Conservation (phyloP, 805 yeast genomes). For the Gaillardinia entomophila region DNA sequence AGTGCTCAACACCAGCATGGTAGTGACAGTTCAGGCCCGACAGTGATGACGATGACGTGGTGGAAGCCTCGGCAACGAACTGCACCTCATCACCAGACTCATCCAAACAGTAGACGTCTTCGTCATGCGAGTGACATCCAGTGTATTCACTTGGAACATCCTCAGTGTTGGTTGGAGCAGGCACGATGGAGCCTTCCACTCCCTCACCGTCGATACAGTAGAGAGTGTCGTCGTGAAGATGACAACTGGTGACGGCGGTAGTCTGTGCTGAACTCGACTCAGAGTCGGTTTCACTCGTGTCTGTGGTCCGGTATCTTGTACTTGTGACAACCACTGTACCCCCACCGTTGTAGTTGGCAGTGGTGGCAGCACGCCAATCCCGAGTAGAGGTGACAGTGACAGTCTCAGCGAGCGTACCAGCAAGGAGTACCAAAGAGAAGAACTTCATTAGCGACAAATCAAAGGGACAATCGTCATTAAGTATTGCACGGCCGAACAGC, state of each 20-base stretch:
- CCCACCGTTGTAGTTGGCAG: neutral
- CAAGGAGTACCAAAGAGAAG: neutral
- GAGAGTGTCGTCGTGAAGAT: constrained; percentile 12
- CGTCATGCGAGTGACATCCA: constrained; percentile 15
- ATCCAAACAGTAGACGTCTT: constrained; percentile 10
- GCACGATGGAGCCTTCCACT: constrained; percentile 14
- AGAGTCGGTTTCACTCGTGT: constrained; percentile 1
- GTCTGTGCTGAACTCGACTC: constrained; percentile 2
- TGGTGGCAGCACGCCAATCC: constrained; percentile 1
- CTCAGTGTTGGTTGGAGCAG: constrained; percentile 9
- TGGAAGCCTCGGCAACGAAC: constrained; percentile 10
- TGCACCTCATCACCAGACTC: constrained; percentile 10
- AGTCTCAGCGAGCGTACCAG: constrained; percentile 1
- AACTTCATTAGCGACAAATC: neutral
- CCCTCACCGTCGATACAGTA: constrained; percentile 16
- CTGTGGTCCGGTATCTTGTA: neutral
- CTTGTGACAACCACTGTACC: neutral
- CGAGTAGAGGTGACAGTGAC: constrained; percentile 5
- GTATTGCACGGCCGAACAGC: too few relatives aligned
- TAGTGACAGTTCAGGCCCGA: constrained; percentile 19
- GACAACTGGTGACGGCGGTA: constrained; percentile 14
- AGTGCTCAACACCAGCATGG: constrained; percentile 30
- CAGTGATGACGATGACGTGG: too few relatives aligned
- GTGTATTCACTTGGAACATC: constrained; percentile 6
- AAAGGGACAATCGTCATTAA: too few relatives aligned